Evolutionary conservation across 345 rosid genomes (phyloP), one percentile per base, ranked within the genome.

Genomic region (Carallia brachiata): DNA sequence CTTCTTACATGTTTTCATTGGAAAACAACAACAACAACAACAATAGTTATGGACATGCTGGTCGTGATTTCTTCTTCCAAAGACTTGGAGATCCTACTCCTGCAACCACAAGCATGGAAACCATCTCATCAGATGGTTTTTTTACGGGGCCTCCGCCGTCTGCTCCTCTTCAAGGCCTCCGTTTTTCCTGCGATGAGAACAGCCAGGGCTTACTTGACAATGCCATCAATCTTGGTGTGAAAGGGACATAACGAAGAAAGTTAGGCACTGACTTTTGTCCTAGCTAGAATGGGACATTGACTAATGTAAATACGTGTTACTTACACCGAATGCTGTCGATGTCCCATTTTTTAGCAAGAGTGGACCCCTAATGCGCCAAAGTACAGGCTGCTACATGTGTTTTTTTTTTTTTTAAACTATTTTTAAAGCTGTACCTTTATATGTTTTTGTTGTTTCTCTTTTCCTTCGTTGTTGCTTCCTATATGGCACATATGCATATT

Each of bases 181-280:
- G 10, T 7, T 76, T 74, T 10, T 34, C 62, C 18, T 39, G 78
- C 67, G 79, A 72, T 85, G 84, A 80, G 75, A 82, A 78, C 53
- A 70, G 80, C 9, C 17, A 23, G 23, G 23, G 23, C 23, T 23
- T 23, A 23, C 23, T 23, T 23, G 23, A 23, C 23, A 23, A 23
- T 23, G 23, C 23, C 23, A 23, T 23, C 23, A 23, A 23, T 85
- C 83, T 72, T 85, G 77, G 81, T 76, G 31, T 82, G 82, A 85
- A 50, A 76, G 67, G 36, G 84, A 78, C 66, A 44, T 67, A 65
- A 67, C 52, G 72, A 31, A 31, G 58, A 68, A 69, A 69, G 84
- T 78, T 78, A 78, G 84, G 78, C 68, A 81, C 84, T 77, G 82
- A 81, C 84, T 56, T 27, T 80, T 80, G 72, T 76, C 75, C 54